These are phyloP conservation scores for Colletotrichum sp. DNA, from an alignment of 2,329 filamentous ascomycete genomes.

Conservation along the genomic window DNA sequence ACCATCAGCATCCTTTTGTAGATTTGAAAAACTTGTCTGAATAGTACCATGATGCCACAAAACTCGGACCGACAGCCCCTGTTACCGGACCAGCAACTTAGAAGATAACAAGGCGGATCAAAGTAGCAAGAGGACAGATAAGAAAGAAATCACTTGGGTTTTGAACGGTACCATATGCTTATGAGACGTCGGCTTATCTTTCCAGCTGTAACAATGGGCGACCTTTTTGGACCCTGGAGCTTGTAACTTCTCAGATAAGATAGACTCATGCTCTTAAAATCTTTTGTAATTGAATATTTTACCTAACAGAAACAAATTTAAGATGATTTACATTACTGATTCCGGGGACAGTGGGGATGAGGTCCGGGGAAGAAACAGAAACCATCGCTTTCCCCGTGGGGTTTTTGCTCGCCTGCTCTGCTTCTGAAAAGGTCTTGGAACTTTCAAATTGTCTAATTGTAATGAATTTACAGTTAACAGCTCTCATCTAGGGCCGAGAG, in stretches of 20 bases:
- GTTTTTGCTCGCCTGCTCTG: background rate
- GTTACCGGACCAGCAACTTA: background rate
- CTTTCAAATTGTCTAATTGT: background rate
- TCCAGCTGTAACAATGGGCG: background rate
- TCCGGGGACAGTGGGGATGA: background rate
- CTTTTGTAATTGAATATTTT: accelerated
- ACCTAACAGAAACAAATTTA: background rate
- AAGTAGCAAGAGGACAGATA: background rate
- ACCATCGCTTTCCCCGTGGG: background rate
- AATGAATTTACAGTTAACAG: background rate
- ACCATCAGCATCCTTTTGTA: background rate
- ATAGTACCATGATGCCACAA: background rate
- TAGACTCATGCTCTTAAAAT: background rate
- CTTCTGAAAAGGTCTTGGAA: background rate
- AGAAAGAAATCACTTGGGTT: background rate
- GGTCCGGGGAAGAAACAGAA: background rate
- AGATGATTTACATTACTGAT: background rate
- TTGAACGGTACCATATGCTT: background rate
- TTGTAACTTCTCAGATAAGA: background rate
- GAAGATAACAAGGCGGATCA: background rate
- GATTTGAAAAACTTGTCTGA: background rate
- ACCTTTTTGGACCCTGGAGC: background rate
- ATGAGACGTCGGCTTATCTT: background rate
- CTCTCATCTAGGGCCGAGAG: background rate
- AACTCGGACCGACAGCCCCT: background rate